Base-by-base conservation (phyloP, 2,329 filamentous ascomycete species). In the Penicillium sp. region DNA sequence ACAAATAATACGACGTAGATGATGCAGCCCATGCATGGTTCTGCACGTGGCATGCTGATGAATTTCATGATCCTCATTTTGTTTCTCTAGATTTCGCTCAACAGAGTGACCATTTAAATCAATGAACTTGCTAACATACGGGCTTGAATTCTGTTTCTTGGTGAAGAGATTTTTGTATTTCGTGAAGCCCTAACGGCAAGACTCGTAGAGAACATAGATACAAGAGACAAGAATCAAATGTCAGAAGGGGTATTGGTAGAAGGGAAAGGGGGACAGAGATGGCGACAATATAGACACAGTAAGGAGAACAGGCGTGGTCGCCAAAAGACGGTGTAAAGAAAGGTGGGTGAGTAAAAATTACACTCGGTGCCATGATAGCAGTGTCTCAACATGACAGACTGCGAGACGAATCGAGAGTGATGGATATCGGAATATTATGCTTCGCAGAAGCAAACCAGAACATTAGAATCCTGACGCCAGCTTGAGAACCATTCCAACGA, bases 181-280 rank as follows among this genome's bases (percentile, higher is more conserved):
- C 63, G 55, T 64, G 52, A 62, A 52, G 58, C 56, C 55, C 51
- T 57, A 51, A 55, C 28, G 59, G 55, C 54, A 58, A 56, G 42
- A 57, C 58, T 67, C 64, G 60, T 62, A 58, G 56, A 67, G 57
- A 68, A 68, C 62, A 57, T 69, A 69, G 63, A 64, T 59, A 66
- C 55, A 60, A 63, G 58, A 45, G 16, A 21, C 6, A 45, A 45
- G 16, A 45, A 62, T 55, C 51, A 28, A 40, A 55, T 53, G 51
- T 60, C 50, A 61, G 56, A 64, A 62, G 66, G 69, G 69, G 69
- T 72, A 72, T 72, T 72, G 66, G 58, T 54, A 64, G 65, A 67
- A 71, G 43, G 44, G 47, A 26, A 59, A 58, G 43, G 24, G 50
- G 13, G 42, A 46, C 55, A 54, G 54, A 53, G 42, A 51, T 59